Conservation (phyloP, 768 basidiomycete genomes). For the Neoboletus magnificus region DNA sequence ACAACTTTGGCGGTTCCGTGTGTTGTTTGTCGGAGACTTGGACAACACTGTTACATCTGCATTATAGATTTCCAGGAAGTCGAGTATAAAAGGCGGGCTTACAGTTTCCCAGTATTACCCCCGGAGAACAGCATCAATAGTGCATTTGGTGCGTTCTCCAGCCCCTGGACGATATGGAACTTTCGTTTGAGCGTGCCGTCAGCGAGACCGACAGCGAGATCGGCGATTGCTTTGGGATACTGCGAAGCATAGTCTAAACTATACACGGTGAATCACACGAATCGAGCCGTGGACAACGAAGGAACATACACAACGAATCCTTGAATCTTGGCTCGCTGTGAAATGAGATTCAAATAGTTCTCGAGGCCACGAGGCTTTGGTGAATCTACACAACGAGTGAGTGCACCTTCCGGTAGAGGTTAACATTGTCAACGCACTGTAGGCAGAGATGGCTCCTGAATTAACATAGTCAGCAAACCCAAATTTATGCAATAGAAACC, state of each 20-base stretch:
- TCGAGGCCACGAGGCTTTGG: constrained; percentile 61
- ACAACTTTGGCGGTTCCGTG: constrained; percentile 1
- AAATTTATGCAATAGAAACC: neutral
- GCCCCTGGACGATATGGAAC: constrained; percentile 75
- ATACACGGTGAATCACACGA: constrained; percentile 5
- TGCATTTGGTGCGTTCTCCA: constrained; percentile 70
- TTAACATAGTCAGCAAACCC: constrained; percentile 3
- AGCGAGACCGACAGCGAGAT: constrained; percentile 54
- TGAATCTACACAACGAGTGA: constrained; percentile 41
- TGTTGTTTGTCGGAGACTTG: constrained; percentile 48
- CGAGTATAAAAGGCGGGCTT: constrained; percentile 2
- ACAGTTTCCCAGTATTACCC: constrained; percentile 77
- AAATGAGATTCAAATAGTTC: constrained; percentile 66
- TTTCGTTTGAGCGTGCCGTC: constrained; percentile 75
- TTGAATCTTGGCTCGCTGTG: constrained; percentile 72
- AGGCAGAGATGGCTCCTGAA: constrained; percentile 79
- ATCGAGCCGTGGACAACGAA: too few species aligned
- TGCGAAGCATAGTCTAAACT: constrained; percentile 73
- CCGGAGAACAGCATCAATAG: constrained; percentile 71
- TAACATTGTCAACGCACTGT: constrained; percentile 51
- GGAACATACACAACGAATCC: constrained; percentile 78
- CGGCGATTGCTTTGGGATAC: constrained; percentile 55
- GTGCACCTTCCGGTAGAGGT: neutral
- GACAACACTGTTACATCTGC: constrained; percentile 44
- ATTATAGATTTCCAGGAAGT: neutral